These are phyloP conservation scores for Moricandia moricandioides DNA, from an alignment of 345 rosid genomes.

Conservation along the genomic window DNA sequence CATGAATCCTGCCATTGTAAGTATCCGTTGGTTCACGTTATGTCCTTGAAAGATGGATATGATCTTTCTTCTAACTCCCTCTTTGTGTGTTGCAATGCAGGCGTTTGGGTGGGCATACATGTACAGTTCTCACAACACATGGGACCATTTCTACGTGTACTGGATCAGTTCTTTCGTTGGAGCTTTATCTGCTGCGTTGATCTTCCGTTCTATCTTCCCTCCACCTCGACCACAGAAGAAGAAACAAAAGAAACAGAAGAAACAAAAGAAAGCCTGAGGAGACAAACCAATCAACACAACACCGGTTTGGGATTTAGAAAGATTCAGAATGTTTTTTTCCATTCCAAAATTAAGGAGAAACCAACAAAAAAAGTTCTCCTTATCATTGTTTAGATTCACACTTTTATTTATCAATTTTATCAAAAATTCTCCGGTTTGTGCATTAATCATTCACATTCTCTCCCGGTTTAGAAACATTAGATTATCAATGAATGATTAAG, in stretches of 20 bases:
- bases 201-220: constrained; percentile 66
- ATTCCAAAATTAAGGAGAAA: constrained; percentile 15
- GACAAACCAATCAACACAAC: neutral
- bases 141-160: constrained; percentile 94
- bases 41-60: neutral
- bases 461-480: neutral
- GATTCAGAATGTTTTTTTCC: neutral
- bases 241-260: constrained; percentile 21
- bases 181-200: constrained; percentile 73
- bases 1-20: constrained; percentile 98
- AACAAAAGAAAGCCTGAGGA: constrained; percentile 59
- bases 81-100: constrained; percentile 42
- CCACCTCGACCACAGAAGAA: constrained; percentile 37
- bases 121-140: constrained; percentile 73
- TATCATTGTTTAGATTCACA: constrained; percentile 14
- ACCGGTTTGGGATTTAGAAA: constrained; percentile 23
- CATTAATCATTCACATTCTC: constrained; percentile 8
- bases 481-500: neutral
- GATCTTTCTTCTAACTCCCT: neutral
- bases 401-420: neutral
- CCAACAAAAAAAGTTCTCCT: neutral
- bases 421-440: neutral
- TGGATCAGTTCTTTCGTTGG: constrained; percentile 95
- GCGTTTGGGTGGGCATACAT: constrained; percentile 97
- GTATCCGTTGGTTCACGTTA: constrained; percentile 31